Base-by-base conservation (phyloP, 345 rosid species). In the Odontarrhena argentea region DNA sequence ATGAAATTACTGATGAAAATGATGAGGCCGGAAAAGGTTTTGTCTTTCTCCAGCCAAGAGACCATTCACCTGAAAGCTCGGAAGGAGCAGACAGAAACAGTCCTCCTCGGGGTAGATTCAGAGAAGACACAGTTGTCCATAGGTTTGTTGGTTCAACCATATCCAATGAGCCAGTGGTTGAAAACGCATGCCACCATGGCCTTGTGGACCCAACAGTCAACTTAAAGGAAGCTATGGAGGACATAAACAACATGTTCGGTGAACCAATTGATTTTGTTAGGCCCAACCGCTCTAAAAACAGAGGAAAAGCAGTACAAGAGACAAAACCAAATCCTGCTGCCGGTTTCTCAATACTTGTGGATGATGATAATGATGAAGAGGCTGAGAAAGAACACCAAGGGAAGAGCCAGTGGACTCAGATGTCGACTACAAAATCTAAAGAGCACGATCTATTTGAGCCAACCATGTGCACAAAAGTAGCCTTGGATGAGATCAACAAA, bases 141-240 rank as follows among this genome's bases (percentile, higher is more conserved):
- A 81, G 88, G 77, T 94, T 94, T 79, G 97, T 90, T 46, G 97
- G 97, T 25, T 79, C 92, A 8, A 80, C 97, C 42, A 87, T 84
- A 61, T 75, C 68, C 13, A 89, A 88, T 58, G 92, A 84, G 62
- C 95, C 95, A 12, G 85, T 70, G 37, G 96, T 84, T 30, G 99
- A 94, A 83, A 88, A 94, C 53, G 92, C 71, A 46, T 94, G 97
- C 76, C 99, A 94, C 87, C 99, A 91, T 75, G 99, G 99, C 58
- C 80, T 93, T 67, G 97, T 90, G 44, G 99, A 93, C 36, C 97
- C 97, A n/a, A 93, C 99, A 11, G 70, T 93, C 74, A 88, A 93
- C 86, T 78, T 93, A 76, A 93, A 87, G 81, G 96, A 93, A 76
- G 99, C 96, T 49, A 90, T 93, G 97, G 84, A 85, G 57, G 96